Percentiles rank a stretch among this genome's conserved stretches.
Evolutionary conservation across 2,329 filamentous ascomycete species (phyloP).

Genomic region (Aspergillus sp.): DNA sequence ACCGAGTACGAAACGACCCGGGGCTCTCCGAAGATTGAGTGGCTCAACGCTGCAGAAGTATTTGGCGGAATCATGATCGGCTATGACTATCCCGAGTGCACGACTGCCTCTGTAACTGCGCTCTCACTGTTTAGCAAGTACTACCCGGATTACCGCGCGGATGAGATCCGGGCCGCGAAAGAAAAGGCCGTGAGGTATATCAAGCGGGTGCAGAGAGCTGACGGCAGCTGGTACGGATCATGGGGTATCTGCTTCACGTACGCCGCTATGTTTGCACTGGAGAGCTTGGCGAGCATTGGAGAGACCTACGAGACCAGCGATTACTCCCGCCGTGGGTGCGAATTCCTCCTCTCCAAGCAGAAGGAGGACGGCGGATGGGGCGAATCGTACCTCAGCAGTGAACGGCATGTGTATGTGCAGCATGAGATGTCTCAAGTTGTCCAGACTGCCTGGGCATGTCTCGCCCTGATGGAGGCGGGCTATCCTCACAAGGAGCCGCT

Average conservation of each 20-base stretch:
- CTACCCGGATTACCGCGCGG: slow-evolving; percentile 75
- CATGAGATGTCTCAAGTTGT: slow-evolving; percentile 85
- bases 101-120: slow-evolving; percentile 87
- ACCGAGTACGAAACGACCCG: slow-evolving; percentile 86
- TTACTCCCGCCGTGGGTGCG: slow-evolving; percentile 70
- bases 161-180: slow-evolving; percentile 74
- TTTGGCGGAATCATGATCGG: slow-evolving; percentile 98
- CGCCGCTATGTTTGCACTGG: slow-evolving; percentile 91
- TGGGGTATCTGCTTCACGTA: slow-evolving; percentile 99
- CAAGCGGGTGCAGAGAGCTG: slow-evolving; percentile 69
- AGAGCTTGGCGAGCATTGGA: slow-evolving; percentile 76
- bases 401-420: slow-evolving; percentile 71
- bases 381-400: slow-evolving; percentile 85
- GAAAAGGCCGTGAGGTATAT: slow-evolving; percentile 77
- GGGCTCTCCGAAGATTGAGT: slow-evolving; percentile 74
- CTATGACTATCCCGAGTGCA: slow-evolving; percentile 98
- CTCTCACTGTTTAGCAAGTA: slow-evolving; percentile 77
- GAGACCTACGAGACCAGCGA: slow-evolving; percentile 76
- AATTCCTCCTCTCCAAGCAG: slow-evolving; percentile 83
- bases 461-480: slow-evolving; percentile 76
- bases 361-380: slow-evolving; percentile 92
- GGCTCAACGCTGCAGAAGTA: slow-evolving; percentile 91
- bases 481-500: slow-evolving; percentile 75
- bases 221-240: slow-evolving; percentile 96
- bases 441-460: slow-evolving; percentile 87